phyloP scores from a whole-genome alignment of 805 yeast species.

The Starmerella sirachaensis region DNA sequence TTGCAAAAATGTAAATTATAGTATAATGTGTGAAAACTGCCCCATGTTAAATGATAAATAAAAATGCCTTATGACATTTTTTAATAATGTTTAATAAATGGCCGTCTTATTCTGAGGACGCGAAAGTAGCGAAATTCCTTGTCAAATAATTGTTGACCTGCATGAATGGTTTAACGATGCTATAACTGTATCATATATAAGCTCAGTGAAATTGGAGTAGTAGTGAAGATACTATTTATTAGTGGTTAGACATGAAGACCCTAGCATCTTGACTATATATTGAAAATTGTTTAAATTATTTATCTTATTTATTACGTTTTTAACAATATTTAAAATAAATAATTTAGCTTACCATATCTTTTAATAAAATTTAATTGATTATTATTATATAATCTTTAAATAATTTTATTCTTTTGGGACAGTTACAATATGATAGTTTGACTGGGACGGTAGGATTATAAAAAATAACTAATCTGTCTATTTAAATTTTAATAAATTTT shows the following conservation, averaged over 20 bases:
- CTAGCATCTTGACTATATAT: conserved; percentile 1
- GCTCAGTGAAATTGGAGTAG: conserved; percentile 1
- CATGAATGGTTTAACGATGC: conserved; percentile 1
- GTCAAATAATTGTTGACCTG: conserved; percentile 1
- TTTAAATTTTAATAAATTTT: neutral
- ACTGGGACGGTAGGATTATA: conserved; percentile 1
- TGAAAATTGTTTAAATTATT: conserved; percentile 1
- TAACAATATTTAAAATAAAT: neutral
- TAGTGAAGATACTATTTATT: conserved; percentile 1
- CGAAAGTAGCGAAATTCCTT: neutral
- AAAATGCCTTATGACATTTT: neutral
- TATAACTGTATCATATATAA: neutral
- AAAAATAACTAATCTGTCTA: conserved; percentile 1
- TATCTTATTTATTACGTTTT: neutral
- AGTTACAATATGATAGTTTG: conserved; percentile 1
- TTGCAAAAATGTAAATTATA: neutral
- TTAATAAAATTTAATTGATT: neutral
- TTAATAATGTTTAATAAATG: neutral
- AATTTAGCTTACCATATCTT: too few relatives aligned
- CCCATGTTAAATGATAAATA: neutral
- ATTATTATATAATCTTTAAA: neutral
- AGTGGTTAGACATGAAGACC: conserved; percentile 1
- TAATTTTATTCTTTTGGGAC: neutral
- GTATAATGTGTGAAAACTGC: conserved; percentile 1
- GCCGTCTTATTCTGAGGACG: neutral